Base-by-base conservation (phyloP, 1,284 basidiomycete species). In the Moesziomyces globuligerus region DNA sequence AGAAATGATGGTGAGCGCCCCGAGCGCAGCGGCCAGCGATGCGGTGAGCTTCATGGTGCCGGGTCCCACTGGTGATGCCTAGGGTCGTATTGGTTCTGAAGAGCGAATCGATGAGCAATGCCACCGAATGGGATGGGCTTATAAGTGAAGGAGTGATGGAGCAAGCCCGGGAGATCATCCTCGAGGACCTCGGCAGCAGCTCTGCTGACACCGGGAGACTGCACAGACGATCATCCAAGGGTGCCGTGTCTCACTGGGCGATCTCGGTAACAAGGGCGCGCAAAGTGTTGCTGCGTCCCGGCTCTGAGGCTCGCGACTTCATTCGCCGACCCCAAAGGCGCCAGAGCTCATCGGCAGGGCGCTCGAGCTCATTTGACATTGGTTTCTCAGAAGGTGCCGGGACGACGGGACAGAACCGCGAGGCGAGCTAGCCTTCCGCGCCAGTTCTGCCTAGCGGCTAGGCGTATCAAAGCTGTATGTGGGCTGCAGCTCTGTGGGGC, bases 1-100 rank as follows among this genome's bases (percentile, higher is more conserved):
- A n/a, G 51, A 32, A 23, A 66, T 40, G 23, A 55, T 39, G 40
- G 56, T 51, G 26, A 66, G 51, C 34, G 62, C 36, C 39, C 62
- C 44, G 5, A 49, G 43, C 18, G 55, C 28, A 3, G 44, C 59
- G n/a, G 45, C 40, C 11, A 65, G 23, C 2, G 44, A n/a, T 13
- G 50, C 23, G 15, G 55, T 25, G 29, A 54, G 13, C 37, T 48
- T 64, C 60, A 64, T 64, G 9, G 29, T 32, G 32, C 4, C 17
- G n/a, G 32, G 17, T 17, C 7, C 7, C 15, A 13, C 10, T 34
- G 32, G 32, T n/a, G 32, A n/a, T n/a, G n/a, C n/a, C n/a, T n/a
- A n/a, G n/a, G n/a, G n/a, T n/a, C n/a, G n/a, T n/a, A n/a, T n/a
- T n/a, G n/a, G n/a, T n/a, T n/a, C n/a, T n/a, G n/a, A n/a, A n/a